Evolutionary conservation across 345 rosid species (phyloP), one percentile per base, ranked within the genome.

Genomic region (Erucastrum elatum): DNA sequence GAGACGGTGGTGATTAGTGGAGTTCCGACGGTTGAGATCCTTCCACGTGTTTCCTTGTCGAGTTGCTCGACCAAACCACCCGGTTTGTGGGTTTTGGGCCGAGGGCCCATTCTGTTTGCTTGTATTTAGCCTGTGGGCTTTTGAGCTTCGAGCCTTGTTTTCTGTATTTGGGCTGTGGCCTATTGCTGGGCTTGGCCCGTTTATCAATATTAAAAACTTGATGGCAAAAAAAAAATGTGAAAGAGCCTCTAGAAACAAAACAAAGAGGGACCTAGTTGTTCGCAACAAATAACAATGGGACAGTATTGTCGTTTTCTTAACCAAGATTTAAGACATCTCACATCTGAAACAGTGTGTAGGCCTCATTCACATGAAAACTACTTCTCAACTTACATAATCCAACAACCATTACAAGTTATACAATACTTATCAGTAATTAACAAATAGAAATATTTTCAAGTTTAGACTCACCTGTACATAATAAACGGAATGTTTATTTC

Each of bases 311-410:
- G 77, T 66, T 72, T 29, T 41, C 74, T 72, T 59, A 66, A 66
- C 69, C 25, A 46, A 59, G 69, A 67, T 79, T 64, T 66, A 79
- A 73, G 82, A 67, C 82, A 73, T 67, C 61, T 77, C 76, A 71
- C 55, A 49, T 49, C 55, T 49, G 17, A 49, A 49, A 49, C 62
- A 59, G 63, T 60, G 1, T 66, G 17, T 66, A 77, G 74, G 49
- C 73, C 75, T 39, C 41, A 69, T 62, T 70, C 31, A 0, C 65
- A 30, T 12, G 81, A 77, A 35, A 77, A 64, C 75, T 71, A 70
- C 80, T 9, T 70, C 71, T 71, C 65, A 77, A 15, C 81, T 64
- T 64, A 63, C 11, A 65, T 17, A 61, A 21, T 61, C 46, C 15
- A 1, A 17, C 56, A 49, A 49, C 17, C 56, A 13, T 49, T 49